Evolutionary conservation across 2,329 filamentous ascomycete genomes (phyloP), one percentile per base, ranked within the genome.

Genomic region (Fusarium sp.): DNA sequence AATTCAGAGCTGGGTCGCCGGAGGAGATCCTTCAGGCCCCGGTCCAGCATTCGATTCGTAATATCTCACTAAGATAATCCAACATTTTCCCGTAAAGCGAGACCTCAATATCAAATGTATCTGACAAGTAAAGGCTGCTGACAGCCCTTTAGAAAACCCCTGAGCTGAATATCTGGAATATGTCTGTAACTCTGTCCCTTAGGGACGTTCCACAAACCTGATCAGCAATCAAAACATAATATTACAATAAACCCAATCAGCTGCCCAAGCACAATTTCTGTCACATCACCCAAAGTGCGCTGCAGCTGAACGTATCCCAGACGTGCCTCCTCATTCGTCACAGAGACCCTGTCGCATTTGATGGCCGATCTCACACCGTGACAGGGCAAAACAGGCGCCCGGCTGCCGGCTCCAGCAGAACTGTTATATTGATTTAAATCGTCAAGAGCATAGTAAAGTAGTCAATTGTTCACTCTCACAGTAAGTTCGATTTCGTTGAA

Each of bases 11-110:
- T 57, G 38, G 50, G 50, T 47, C 46, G 53, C 50, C 34, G n/a
- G 43, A 64, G 34, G 40, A 49, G 54, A 68, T 68, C 58, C 62
- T 68, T 61, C 56, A 64, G 62, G 56, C 44, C 45, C 48, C 50
- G 47, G 12, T 34, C 15, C 30, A 54, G 19, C 23, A 39, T 32
- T 15, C 26, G 26, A n/a, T 30, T 38, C 24, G 17, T 12, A 43
- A 54, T 5, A 36, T 45, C 21, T 57, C 28, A 26, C 10, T 14
- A 11, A 28, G 10, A 34, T 11, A 15, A 10, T 47, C 28, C 15
- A 47, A 19, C 9, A n/a, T 36, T 28, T 28, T 28, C 26, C 12
- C 26, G 10, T 11, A 28, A 28, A 5, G 26, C 26, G 26, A 28
- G 26, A 28, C 26, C 26, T 28, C 34, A n/a, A n/a, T 17, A 19